Evolutionary conservation across 2,329 filamentous ascomycete genomes (phyloP), one percentile per base, ranked within the genome.

Genomic region (Huntiella decipiens): DNA sequence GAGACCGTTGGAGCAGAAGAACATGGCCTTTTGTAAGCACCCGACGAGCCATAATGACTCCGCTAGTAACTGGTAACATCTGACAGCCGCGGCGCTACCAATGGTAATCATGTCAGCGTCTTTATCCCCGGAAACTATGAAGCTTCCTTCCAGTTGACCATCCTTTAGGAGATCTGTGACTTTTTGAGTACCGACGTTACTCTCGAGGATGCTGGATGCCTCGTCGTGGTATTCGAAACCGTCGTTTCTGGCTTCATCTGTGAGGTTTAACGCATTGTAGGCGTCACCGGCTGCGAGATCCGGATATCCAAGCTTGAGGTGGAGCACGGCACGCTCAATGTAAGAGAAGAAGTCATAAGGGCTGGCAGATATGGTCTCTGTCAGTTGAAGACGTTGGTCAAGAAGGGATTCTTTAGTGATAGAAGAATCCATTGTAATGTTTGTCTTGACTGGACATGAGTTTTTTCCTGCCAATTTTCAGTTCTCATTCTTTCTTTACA

Each of bases 281-380:
- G 85, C 84, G 65, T 95, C 87, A 32, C 85, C 84, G 8, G 80
- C 79, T 4, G 86, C 86, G 35, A 98, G 73, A 59, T 98, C 91
- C 0, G 85, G 84, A 60, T 94, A 96, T 34, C 77, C 83, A 40
- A 95, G 68, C 39, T 75, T 66, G 12, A 77, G 71, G 60, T 95
- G 77, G 37, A 81, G 66, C 32, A 72, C 64, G 17, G 84, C 84
- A 31, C 87, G 74, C 52, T 79, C 70, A 46, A 82, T 65, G 52
- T 78, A 79, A 5, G 79, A 64, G 46, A 81, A 65, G 33, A 76
- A 59, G 53, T 81, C 74, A 55, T 78, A 79, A 1, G 75, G 70
- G 4, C 63, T 58, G 5, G 62, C 63, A 7, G 60, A 57, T 13
- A 80, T 62, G 1, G 64, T 60, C 12, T 74, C 61, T 1, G 78